phyloP scores from a whole-genome alignment of 2,329 filamentous ascomycete genomes.

The Salinomyces thailandicus region DNA sequence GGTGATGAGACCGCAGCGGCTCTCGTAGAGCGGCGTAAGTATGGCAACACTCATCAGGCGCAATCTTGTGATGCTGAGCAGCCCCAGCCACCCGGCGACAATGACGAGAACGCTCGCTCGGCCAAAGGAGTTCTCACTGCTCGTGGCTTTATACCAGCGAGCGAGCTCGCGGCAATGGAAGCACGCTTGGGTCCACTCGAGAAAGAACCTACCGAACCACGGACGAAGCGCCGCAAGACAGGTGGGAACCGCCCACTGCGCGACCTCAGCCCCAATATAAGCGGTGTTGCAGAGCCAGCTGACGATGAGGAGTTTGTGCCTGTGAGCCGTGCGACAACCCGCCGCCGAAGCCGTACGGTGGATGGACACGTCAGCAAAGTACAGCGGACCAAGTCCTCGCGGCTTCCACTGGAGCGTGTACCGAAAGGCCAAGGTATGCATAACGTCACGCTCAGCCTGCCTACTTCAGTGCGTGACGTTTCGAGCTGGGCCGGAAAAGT shows the following conservation, averaged over 20 bases:
- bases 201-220: constrained; percentile 1
- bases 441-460: constrained; percentile 7
- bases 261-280: constrained; percentile 17
- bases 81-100: not conserved
- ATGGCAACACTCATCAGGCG: not conserved
- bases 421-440: constrained; percentile 20
- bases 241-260: constrained; percentile 12
- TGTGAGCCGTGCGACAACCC: constrained; percentile 6
- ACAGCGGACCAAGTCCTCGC: constrained; percentile 26
- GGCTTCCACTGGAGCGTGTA: constrained; percentile 30
- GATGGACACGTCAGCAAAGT: constrained; percentile 12
- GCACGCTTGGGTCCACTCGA: constrained; percentile 4
- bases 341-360: constrained; percentile 13
- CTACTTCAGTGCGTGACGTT: constrained; percentile 3
- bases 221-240: constrained; percentile 18
- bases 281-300: not conserved
- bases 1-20: constrained; percentile 1
- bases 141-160: constrained; percentile 21
- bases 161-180: constrained; percentile 14
- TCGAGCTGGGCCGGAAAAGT: constrained; percentile 6
- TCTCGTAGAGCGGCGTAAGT: constrained; percentile 10
- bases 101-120: constrained; percentile 7
- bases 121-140: constrained; percentile 2
- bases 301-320: constrained; percentile 8
- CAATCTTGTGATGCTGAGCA: not conserved